Evolutionary conservation across 345 rosid genomes (phyloP), one percentile per base, ranked within the genome.

Genomic region (Capsella bursapastoris): DNA sequence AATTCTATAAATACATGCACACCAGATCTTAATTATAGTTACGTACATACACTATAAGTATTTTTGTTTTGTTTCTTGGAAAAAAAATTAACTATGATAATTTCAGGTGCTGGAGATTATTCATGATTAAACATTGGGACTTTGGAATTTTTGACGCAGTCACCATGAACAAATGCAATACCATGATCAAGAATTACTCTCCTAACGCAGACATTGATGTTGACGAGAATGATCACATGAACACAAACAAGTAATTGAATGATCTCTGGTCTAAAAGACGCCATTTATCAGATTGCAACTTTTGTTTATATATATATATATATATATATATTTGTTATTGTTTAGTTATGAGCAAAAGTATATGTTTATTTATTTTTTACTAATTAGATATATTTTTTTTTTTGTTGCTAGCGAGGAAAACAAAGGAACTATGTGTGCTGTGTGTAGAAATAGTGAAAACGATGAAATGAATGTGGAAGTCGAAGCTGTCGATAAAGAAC

Each of bases 61-160:
- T 22, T 52, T 15, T 7, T 31, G 43, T 58, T 22, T 22, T 22
- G 25, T 22, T 22, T 22, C 25, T 22, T 22, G 25, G 25, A 22
- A 22, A 22, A 22, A 22, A 22, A 22, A 22, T 40, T 63, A 56
- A 65, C 25, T 22, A 16, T 25, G 25, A 22, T 22, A 38, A 8
- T 8, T 14, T 18, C 84, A 91, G 98, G 93, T 86, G 92, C 70
- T 92, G 93, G 99, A 89, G 89, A 75, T 43, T 89, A 10, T 86
- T 88, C 61, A 66, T 91, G 90, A 82, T 88, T n/a, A 94, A 90
- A 68, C 73, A 87, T 13, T 90, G 96, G 97, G 86, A 88, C 64
- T 86, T 82, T 25, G 92, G 92, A n/a, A 90, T 95, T 4, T 83
- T 92, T 0, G 96, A 90, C 59, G 89, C 88, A 1, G 68, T 81